A percentile compares a stretch with the other conserved stretches of the same genome.
Conservation (phyloP, 176 grass and related monocot genomes). For the Secale cereale region DNA sequence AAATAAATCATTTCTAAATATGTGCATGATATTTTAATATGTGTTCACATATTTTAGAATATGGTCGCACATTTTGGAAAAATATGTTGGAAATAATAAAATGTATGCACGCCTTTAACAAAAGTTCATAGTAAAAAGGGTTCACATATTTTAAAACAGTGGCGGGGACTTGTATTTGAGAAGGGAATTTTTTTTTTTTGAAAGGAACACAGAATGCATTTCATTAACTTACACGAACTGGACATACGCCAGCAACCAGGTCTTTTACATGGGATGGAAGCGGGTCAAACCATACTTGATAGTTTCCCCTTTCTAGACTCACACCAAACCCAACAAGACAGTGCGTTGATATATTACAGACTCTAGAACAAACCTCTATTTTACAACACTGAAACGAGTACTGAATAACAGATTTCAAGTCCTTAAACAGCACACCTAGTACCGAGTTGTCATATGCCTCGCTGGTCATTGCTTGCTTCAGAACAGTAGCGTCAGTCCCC, state of each 20-base stretch:
- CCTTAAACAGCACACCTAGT: not conserved
- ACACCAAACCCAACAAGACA: not conserved
- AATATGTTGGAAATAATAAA: too few relatives aligned
- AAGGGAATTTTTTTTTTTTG: not conserved
- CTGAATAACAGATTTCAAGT: not conserved
- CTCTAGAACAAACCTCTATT: not conserved
- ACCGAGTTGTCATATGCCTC: not conserved
- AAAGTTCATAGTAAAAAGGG: too few relatives aligned
- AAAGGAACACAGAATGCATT: not conserved
- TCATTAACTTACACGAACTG: not conserved
- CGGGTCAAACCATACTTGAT: not conserved
- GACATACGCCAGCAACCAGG: not conserved
- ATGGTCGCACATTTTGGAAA: too few relatives aligned
- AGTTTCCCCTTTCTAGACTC: not conserved
- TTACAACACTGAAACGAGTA: not conserved
- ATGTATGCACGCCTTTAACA: too few relatives aligned
- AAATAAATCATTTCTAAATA: too few relatives aligned
- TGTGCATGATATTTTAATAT: too few relatives aligned
- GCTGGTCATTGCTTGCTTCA: not conserved
- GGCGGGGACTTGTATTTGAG: too few relatives aligned
- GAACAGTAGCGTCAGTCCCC: not conserved
- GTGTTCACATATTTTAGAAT: too few relatives aligned
- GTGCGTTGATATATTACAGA: not conserved
- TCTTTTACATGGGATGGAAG: not conserved
- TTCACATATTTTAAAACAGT: too few relatives aligned